Base-by-base conservation (phyloP, 805 yeast genomes). In the Metschnikowia aberdeeniae region DNA sequence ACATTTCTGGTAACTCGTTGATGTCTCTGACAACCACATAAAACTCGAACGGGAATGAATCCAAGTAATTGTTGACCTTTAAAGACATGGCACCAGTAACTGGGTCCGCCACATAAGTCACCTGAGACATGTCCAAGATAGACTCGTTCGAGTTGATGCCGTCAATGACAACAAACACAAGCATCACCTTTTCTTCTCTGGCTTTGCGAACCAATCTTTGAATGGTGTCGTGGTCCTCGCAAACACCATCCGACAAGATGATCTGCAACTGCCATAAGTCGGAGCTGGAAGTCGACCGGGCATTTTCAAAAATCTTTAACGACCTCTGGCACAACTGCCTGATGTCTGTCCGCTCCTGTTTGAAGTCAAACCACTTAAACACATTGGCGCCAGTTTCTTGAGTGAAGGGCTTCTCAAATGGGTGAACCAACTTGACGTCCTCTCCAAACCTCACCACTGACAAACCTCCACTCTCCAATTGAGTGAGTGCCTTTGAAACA, bases 261-360 rank as follows among this genome's bases (percentile, higher is more conserved):
- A 93, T 89, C 63, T 95, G 89, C 53, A 93, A 73, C 66, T 89
- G 96, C 97, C 98, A 93, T 61, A 88, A 74, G 50, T 88, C 96
- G 34, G 70, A 58, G 53, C 64, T 67, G 10, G 71, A 65, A 0
- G 72, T 60, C 4, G 72, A 61, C 36, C 75, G 59, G 4, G 85
- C 80, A 47, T 80, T 80, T 40, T 77, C 80, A 63, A 93, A 92
- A 31, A 88, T 77, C 43, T 76, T 75, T 47, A 93, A 74, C 4
- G 97, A 86, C 57, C 80, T 77, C 20, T 74, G 68, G 45, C 92
- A 84, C 42, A 95, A 77, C 55, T 75, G 80, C 60, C 77, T 80
- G 46, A 93, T 86, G 62, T 95, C 88, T 0, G 99, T 93, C 53
- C 81, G 77, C 3, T 86, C 80, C 63, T 93, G 97, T 53, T 85